Evolutionary conservation across 2,329 filamentous ascomycete genomes (phyloP), one percentile per base, ranked within the genome.

Genomic region (Sphaceloma murrayae): DNA sequence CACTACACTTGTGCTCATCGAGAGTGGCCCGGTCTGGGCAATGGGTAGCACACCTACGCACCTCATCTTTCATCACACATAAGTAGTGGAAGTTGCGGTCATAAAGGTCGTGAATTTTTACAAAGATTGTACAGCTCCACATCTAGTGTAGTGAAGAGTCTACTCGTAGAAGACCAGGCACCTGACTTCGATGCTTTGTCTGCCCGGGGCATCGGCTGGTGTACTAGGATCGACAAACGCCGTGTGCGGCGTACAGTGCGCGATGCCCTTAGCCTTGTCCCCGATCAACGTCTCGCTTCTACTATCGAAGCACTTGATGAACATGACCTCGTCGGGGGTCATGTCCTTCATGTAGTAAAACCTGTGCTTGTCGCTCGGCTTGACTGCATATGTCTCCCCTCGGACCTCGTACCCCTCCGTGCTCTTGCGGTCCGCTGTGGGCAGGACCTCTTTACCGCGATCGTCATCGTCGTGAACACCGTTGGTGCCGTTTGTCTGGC

Each of bases 201-300:
- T 73, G 0, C 74, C 75, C 51, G 78, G 77, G 3, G 82, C 85
- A 34, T 80, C 82, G 13, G 70, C 65, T 2, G 78, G 74, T 1
- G 82, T 85, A 48, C 80, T 68, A 2, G 83, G 80, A 59, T 94
- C 82, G 29, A 72, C 67, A 62, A 94, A 95, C 1, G 86, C 86
- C 7, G 80, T 80, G 64, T 93, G 85, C 10, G 85, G 78, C 22
- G 67, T 68, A 34, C 66, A 53, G 3, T 68, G 55, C 9, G 66
- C 66, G 3, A 67, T 43, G 0, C 66, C 64, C 29, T 61, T 49
- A 43, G 53, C 58, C 1, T 65, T 56, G 39, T 53, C 52, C 56
- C 19, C 51, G 11, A 58, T 57, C 59, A 63, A 59, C 3, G 63
- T 65, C 42, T 68, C 61, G 4, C 67, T 67, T 26, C 54, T 57